A percentile compares a stretch with the other conserved stretches of the same genome.
phyloP scores from a whole-genome alignment of 1,284 basidiomycete species.

The Fomitopsis schrenkii region DNA sequence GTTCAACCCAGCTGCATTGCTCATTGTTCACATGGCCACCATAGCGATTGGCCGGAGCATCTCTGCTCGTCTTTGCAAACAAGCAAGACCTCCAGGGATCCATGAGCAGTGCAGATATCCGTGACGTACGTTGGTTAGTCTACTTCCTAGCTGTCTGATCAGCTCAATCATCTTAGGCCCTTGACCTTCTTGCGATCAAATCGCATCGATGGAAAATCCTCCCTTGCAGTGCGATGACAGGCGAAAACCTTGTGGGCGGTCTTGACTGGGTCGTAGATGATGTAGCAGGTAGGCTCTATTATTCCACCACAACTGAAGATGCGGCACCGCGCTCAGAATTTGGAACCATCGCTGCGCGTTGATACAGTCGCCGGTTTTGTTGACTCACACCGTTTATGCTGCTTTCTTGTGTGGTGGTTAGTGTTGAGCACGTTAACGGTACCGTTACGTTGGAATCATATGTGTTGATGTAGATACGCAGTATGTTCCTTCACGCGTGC shows the following conservation, averaged over 20 bases:
- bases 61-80: conserved; percentile 96
- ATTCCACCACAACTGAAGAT: conserved; percentile 27
- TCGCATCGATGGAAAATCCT: conserved; percentile 91
- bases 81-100: conserved; percentile 95
- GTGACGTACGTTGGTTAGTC: conserved; percentile 52
- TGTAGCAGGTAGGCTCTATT: conserved; percentile 80
- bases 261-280: conserved; percentile 95
- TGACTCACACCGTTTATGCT: background rate
- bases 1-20: conserved; percentile 7
- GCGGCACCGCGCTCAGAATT: background rate
- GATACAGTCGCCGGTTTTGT: background rate
- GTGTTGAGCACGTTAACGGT: background rate
- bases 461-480: background rate
- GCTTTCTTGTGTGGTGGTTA: background rate
- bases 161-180: conserved; percentile 45
- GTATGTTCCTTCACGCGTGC: background rate
- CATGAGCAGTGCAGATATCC: conserved; percentile 79
- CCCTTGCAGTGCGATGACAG: conserved; percentile 90
- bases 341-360: background rate
- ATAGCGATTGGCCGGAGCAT: conserved; percentile 90
- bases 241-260: conserved; percentile 79
- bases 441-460: background rate
- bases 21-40: background rate
- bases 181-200: conserved; percentile 73
- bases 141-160: conserved; percentile 5